A percentile compares a stretch with the other conserved stretches of the same genome.
phyloP scores from a whole-genome alignment of 2,329 filamentous ascomycete species.

The Alternaria ethzedia region DNA sequence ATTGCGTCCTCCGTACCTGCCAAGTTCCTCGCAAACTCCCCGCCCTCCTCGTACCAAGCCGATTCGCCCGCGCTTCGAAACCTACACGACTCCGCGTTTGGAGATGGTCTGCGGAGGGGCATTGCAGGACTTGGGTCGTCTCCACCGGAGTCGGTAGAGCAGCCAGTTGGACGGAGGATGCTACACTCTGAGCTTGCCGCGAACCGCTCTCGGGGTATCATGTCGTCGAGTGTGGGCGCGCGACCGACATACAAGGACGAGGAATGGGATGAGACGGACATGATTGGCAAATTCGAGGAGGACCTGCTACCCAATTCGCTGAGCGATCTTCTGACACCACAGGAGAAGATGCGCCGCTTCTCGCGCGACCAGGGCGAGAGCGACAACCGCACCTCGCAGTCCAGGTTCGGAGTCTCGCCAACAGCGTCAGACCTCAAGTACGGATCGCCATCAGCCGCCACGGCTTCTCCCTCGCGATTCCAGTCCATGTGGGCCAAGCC shows the following conservation, averaged over 20 bases:
- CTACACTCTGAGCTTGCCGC: conserved; percentile 69
- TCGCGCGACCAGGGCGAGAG: conserved; percentile 64
- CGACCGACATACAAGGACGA: conserved; percentile 53
- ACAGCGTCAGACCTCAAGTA: conserved; percentile 52
- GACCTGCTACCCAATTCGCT: conserved; percentile 80
- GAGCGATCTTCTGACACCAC: conserved; percentile 67
- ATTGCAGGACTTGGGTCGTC: conserved; percentile 54
- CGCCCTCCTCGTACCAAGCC: conserved; percentile 67
- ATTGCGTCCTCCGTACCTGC: conserved; percentile 92
- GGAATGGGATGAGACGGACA: conserved; percentile 57
- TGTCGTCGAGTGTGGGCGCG: conserved; percentile 67
- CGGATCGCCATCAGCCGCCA: conserved; percentile 58
- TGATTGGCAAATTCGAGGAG: conserved; percentile 81
- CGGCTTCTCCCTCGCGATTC: conserved; percentile 67
- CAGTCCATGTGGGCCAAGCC: conserved; percentile 61
- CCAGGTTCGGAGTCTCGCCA: conserved; percentile 57
- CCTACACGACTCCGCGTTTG: conserved; percentile 72
- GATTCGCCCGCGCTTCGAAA: conserved; percentile 68
- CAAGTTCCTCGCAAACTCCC: conserved; percentile 87
- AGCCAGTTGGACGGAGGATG: conserved; percentile 64
- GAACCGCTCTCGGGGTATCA: conserved; percentile 59
- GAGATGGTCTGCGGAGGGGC: conserved; percentile 67
- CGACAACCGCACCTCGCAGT: conserved; percentile 53
- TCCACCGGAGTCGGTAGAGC: conserved; percentile 69
- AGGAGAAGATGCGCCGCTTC: conserved; percentile 65